Base-by-base conservation (phyloP, 345 rosid genomes). In the Salix exigua region DNA sequence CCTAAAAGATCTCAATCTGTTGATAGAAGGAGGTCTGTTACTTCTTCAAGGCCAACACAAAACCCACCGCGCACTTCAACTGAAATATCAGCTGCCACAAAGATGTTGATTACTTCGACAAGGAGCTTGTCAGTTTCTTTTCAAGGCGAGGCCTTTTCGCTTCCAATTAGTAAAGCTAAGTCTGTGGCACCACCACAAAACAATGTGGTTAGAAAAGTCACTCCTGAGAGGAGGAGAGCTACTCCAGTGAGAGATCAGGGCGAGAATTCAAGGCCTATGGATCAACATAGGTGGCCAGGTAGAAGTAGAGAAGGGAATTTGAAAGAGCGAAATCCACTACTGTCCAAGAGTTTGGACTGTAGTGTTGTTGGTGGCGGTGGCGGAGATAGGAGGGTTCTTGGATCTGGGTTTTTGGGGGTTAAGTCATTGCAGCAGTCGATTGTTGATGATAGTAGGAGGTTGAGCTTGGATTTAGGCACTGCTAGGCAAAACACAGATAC, bases 81-180 rank as follows among this genome's bases (percentile, higher is more conserved):
- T 35, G 92, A 86, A 79, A 78, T 88, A 81, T 88, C 93, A 7
- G 83, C 89, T 63, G 92, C 94, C 0, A 80, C 90, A 7, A 91
- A 85, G 87, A 88, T 93, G 94, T 80, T 90, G 76, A 86, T 95
- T 75, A 91, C 97, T 84, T 95, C 97, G 12, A 85, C 99, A 0
- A 79, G 99, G 80, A 95, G 97, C 71, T 86, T 95, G 76, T 89
- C 97, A 38, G 98, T 95, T 77, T 89, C 99, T 1, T 95, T 95
- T 72, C 99, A 93, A 87, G 99, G 99, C 0, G 93, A 90, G 79
- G 80, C 92, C 61, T 95, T 90, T 86, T 93, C 97, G 48, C 93
- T 95, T 66, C 97, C 97, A 76, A 86, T 91, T 79, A 89, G 97
- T 68, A 95, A 87, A 82, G 89, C 91, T 64, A 95, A 89, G 80